phyloP scores from a whole-genome alignment of 73 alveolate species.

The Diophrys appendiculata region DNA sequence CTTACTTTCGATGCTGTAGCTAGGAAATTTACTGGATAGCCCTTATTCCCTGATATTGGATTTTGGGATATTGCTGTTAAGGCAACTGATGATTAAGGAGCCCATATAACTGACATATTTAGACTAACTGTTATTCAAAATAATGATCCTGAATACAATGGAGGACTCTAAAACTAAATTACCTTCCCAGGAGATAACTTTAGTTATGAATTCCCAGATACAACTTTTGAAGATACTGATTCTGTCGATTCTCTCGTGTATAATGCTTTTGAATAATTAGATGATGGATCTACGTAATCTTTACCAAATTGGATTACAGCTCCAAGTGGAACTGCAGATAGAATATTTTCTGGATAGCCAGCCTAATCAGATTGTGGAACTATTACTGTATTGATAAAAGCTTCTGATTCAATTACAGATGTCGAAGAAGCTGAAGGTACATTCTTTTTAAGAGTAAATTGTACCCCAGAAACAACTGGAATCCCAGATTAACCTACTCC shows the following conservation, averaged over 20 bases:
- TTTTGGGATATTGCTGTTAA: background rate
- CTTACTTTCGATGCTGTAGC: background rate
- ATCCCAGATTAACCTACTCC: background rate
- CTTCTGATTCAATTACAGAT: background rate
- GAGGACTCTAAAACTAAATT: too few relatives aligned
- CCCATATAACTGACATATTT: background rate
- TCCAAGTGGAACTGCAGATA: background rate
- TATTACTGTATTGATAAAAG: background rate
- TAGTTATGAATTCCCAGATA: background rate
- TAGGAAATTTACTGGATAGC: background rate
- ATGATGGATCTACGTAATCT: background rate
- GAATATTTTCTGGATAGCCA: background rate
- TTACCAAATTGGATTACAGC: background rate
- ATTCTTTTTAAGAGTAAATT: background rate
- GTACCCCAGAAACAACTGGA: background rate
- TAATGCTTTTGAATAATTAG: background rate
- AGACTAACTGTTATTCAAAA: background rate
- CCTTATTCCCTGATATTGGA: background rate
- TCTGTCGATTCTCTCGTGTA: background rate
- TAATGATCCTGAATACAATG: background rate
- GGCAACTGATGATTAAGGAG: constrained; percentile 7
- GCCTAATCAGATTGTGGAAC: background rate
- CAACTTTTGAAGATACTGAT: background rate
- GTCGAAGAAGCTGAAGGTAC: background rate
- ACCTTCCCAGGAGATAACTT: too few relatives aligned